Conservation (phyloP, 2,329 filamentous ascomycete genomes). For the Aspergillus pseudoglaucus region DNA sequence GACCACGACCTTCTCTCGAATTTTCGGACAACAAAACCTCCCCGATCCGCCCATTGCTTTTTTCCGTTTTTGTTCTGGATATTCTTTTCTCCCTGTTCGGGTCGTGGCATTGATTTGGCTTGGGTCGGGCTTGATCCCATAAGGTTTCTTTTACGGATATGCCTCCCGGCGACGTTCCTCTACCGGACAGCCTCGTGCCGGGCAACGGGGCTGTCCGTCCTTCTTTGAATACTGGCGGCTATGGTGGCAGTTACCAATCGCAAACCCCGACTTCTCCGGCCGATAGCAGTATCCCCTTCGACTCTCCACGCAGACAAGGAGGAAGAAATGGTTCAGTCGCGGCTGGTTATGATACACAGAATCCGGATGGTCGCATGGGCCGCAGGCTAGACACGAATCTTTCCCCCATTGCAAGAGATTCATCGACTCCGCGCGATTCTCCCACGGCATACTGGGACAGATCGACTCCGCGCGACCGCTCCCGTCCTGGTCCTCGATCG, state of each 20-base stretch:
- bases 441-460: constrained; percentile 26
- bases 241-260: constrained; percentile 28
- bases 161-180: constrained; percentile 35
- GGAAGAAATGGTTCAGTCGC: constrained; percentile 16
- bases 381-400: constrained; percentile 25
- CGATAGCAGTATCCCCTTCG: constrained; percentile 29
- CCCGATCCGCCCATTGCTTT: background rate
- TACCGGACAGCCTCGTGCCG: constrained; percentile 38
- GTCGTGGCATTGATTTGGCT: background rate
- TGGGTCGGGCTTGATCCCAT: background rate
- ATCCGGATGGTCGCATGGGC: constrained; percentile 24
- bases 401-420: constrained; percentile 14
- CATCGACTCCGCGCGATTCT: constrained; percentile 19
- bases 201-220: constrained; percentile 35
- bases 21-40: background rate
- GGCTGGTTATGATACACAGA: constrained; percentile 19
- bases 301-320: constrained; percentile 27
- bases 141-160: constrained; percentile 23
- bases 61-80: background rate
- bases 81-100: background rate
- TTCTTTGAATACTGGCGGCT: constrained; percentile 30
- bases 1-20: background rate
- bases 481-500: constrained; percentile 30
- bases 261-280: constrained; percentile 37
- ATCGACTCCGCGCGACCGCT: constrained; percentile 29